Base-by-base conservation (phyloP, 2,329 filamentous ascomycete species). In the Penicillium glabrum region DNA sequence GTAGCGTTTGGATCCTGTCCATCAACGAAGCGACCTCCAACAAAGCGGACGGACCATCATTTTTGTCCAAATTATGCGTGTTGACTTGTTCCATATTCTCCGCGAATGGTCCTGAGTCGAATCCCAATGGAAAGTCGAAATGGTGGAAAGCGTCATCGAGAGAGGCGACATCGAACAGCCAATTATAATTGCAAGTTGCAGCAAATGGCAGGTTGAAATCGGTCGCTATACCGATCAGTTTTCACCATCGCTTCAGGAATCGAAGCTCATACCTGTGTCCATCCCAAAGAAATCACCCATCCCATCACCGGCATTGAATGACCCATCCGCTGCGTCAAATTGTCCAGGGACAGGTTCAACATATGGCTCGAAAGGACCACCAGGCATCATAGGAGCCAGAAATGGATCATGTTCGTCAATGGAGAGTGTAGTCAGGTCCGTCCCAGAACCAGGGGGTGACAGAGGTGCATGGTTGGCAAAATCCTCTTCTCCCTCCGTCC, bases 181-280 rank as follows among this genome's bases (percentile, higher is more conserved):
- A 87, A 56, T 83, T 84, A 65, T 87, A 87, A 54, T 87, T 85
- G 59, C 78, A 77, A 57, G 83, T 83, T 1, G 85, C 86, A 2
- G 85, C 86, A 67, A 85, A 87, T 5, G 85, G 85, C 72, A 86
- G 85, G 53, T 87, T 87, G 67, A 87, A 87, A 0, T 84, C 86
- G 64, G 80, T 85, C 29, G 84, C 84, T 67, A 53, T 19, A 27
- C 10, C 7, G 9, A 5, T 26, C 26, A 53, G 51, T 11, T 13
- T 8, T 41, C 29, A 19, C 43, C 23, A 3, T n/a, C 10, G 8
- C 4, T 29, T 31, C n/a, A 8, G 19, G 11, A 9, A 26, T 21
- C 16, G 24, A 27, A 53, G 4, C 8, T 46, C n/a, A 57, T 70
- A 76, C 75, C 75, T 51, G 84, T 87, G 64, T 87, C 84, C 45